Conservation (phyloP, 2,329 filamentous ascomycete genomes). For the Aspergillus latus region DNA sequence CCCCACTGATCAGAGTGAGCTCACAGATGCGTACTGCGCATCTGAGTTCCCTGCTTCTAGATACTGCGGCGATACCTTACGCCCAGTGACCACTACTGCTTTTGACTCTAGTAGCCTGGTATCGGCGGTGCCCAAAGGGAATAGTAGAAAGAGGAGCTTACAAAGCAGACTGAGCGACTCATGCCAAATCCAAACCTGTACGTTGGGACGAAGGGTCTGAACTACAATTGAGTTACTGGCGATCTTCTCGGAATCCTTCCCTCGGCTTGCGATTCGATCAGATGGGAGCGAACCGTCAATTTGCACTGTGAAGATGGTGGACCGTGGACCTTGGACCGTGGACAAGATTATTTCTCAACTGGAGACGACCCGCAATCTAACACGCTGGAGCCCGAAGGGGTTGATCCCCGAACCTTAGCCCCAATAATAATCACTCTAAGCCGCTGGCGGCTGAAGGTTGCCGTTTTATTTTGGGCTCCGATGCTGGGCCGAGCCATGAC, state of each 20-base stretch:
- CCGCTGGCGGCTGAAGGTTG: conserved; percentile 9
- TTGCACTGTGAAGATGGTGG: background rate
- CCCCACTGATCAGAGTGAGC: background rate
- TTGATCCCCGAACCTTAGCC: conserved; percentile 16
- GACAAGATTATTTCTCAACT: background rate
- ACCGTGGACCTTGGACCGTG: background rate
- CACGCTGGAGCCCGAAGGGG: conserved; percentile 9
- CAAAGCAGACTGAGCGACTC: background rate
- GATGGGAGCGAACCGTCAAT: conserved; percentile 12
- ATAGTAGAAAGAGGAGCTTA: background rate
- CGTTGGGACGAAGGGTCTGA: background rate
- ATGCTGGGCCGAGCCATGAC: conserved; percentile 12
- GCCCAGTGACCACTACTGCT: background rate
- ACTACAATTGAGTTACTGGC: background rate
- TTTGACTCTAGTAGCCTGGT: background rate
- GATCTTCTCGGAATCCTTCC: conserved; percentile 19
- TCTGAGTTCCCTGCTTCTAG: background rate
- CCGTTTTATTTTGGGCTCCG: conserved; percentile 9
- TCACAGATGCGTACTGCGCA: background rate
- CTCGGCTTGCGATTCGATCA: conserved; percentile 16
- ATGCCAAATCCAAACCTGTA: background rate
- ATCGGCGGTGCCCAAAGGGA: too few species aligned
- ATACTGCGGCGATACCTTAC: background rate
- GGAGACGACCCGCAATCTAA: conserved; percentile 4
- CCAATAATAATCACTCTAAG: background rate